Conservation (phyloP, 176 grass and related monocot genomes). For the Hordeum marinum region DNA sequence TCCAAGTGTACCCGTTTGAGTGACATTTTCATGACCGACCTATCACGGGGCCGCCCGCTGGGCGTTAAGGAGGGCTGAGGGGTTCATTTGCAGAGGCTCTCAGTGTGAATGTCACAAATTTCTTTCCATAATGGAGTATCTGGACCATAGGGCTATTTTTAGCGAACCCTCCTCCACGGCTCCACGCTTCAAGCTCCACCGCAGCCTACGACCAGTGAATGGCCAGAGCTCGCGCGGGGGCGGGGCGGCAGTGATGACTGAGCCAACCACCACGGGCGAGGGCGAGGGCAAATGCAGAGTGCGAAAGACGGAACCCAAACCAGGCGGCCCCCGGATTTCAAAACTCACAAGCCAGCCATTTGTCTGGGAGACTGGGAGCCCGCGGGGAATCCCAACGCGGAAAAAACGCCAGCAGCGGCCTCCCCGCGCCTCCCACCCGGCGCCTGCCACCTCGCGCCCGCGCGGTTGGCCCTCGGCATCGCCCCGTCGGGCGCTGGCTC, state of each 20-base stretch:
- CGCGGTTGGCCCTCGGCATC: constrained; percentile 37
- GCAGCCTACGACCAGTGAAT: constrained; percentile 19
- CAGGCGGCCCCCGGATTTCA: constrained; percentile 10
- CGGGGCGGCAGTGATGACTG: background rate
- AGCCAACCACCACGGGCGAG: background rate
- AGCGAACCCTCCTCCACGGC: background rate
- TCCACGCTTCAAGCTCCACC: constrained; percentile 39
- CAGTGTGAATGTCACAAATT: background rate
- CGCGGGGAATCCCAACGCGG: constrained; percentile 48
- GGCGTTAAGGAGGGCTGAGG: too few relatives aligned
- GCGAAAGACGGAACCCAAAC: background rate
- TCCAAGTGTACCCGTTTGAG: too few relatives aligned
- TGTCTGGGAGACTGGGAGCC: constrained; percentile 24
- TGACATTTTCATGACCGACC: too few relatives aligned
- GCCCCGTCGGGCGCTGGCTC: constrained; percentile 23
- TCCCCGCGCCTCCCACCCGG: constrained; percentile 44
- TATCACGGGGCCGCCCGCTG: too few relatives aligned
- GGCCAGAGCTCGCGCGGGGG: constrained; percentile 5
- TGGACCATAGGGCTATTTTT: constrained; percentile 6
- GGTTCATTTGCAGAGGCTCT: too few relatives aligned
- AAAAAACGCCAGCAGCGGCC: constrained; percentile 5
- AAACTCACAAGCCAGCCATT: background rate
- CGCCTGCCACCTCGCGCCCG: constrained; percentile 46
- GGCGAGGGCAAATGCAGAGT: background rate
- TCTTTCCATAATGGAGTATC: background rate